Evolutionary conservation across 2,329 filamentous ascomycete genomes (phyloP), one percentile per base, ranked within the genome.

Genomic region (Penicillium sp.): DNA sequence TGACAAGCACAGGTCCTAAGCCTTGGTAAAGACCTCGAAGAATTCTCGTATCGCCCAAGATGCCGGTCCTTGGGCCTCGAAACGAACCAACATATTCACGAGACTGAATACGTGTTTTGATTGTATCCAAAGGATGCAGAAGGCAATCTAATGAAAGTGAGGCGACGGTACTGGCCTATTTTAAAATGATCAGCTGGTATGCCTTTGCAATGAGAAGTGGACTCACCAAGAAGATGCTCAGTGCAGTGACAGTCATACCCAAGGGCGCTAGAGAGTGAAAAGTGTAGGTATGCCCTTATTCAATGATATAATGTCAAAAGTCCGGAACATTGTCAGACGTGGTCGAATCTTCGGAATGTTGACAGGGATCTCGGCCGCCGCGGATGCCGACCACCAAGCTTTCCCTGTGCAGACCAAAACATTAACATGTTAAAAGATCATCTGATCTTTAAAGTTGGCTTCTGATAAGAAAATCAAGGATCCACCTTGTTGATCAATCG

Each of bases 171-270:
- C 43, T 45, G 18, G 43, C 43, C 43, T 45, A 15, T n/a, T 45
- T 27, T 12, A 11, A 45, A 18, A 20, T 20, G 8, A 45, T 27
- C 25, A 45, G 43, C 26, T 11, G 5, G n/a, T 29, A 12, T 45
- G 11, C 22, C 15, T 29, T 29, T n/a, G n/a, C n/a, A 27, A 29
- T 45, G 15, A n/a, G 14, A 45, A 12, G 15, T 27, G 2, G 18
- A 45, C 43, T 45, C 2, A 45, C 43, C 43, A 45, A n/a, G 43
- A 45, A 45, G n/a, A 45, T 45, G 43, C 43, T 45, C 18, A 45
- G 25, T 18, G 43, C n/a, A 20, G 43, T 45, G 43, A 27, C n/a
- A 18, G 43, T 25, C 43, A 45, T 45, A 45, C 27, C 25, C n/a
- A 27, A 45, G 8, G 15, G 25, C 14, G 8, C 37, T 6, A 6